phyloP scores from a whole-genome alignment of 257 asterid species.

The Lithospermum erythrorhizon region DNA sequence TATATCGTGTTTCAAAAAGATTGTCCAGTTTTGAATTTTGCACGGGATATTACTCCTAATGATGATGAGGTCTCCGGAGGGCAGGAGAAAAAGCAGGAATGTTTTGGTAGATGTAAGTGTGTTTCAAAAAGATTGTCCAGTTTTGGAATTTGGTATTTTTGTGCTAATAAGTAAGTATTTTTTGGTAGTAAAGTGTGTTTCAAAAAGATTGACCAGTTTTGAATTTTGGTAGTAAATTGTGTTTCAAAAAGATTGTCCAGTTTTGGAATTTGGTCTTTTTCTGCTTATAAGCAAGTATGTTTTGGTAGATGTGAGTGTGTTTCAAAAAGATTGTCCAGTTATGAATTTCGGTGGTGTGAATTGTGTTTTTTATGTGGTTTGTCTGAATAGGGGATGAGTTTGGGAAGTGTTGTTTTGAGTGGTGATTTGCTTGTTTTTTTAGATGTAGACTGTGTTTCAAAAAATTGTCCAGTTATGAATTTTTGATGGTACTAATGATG shows the following conservation, averaged over 20 bases:
- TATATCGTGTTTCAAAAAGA: background rate
- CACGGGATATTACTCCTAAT: too few species aligned
- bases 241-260: too few species aligned
- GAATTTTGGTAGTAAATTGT: background rate
- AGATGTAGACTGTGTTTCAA: too few species aligned
- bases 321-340: background rate
- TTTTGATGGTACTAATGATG: too few species aligned
- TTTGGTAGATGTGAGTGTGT: background rate
- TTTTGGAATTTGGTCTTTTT: slow-evolving; percentile 22
- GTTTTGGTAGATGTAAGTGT: background rate
- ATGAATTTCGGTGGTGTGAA: background rate
- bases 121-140: too few species aligned
- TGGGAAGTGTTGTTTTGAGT: too few species aligned
- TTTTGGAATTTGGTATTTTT: slow-evolving; percentile 21
- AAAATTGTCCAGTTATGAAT: too few species aligned
- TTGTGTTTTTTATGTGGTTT: background rate
- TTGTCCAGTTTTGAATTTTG: background rate
- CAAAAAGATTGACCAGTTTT: background rate
- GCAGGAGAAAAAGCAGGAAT: slow-evolving; percentile 34
- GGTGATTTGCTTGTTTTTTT: too few species aligned
- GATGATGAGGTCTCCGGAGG: too few species aligned
- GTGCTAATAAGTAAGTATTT: slow-evolving; percentile 30
- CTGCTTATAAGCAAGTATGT: slow-evolving; percentile 30
- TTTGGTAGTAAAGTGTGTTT: background rate
- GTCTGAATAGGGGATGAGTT: too few species aligned